phyloP scores from a whole-genome alignment of 805 yeast genomes.

The Candida silvicultrix region DNA sequence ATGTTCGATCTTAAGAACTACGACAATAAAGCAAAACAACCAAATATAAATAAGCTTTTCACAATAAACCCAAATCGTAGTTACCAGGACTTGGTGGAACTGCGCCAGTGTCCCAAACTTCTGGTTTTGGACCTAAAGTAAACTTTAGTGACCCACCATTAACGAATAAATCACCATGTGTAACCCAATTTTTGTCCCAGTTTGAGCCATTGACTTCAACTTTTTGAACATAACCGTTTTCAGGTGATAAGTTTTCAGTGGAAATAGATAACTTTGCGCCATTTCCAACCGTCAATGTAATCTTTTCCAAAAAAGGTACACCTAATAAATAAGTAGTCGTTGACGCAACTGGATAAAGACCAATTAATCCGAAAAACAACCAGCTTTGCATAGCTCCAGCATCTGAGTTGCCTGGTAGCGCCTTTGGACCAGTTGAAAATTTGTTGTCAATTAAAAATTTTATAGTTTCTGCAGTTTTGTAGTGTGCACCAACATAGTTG shows the following conservation, averaged over 20 bases:
- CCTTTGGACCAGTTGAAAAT: constrained; percentile 22
- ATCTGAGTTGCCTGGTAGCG: constrained; percentile 32
- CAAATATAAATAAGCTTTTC: no score
- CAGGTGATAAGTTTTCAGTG: constrained; percentile 18
- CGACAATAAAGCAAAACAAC: neutral
- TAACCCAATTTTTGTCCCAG: constrained; percentile 26
- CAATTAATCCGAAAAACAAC: constrained; percentile 28
- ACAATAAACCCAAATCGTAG: constrained; percentile 18
- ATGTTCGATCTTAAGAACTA: no score
- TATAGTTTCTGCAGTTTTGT: constrained; percentile 25
- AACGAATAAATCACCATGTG: constrained; percentile 25
- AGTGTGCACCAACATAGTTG: constrained; percentile 25
- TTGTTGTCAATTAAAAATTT: constrained; percentile 23
- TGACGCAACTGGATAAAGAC: constrained; percentile 30
- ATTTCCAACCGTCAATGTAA: constrained; percentile 21
- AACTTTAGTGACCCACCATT: constrained; percentile 24
- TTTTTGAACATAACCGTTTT: constrained; percentile 23
- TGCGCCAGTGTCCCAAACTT: constrained; percentile 12
- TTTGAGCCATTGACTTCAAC: constrained; percentile 25
- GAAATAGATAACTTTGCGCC: constrained; percentile 20
- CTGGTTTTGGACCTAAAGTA: constrained; percentile 9
- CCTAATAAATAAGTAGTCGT: constrained; percentile 28
- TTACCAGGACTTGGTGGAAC: constrained; percentile 22
- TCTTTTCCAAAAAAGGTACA: constrained; percentile 24
- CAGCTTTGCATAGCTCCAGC: constrained; percentile 35